Base-by-base conservation (phyloP, 1,139 yeast genomes). In the Blastobotrys ciferrii region DNA sequence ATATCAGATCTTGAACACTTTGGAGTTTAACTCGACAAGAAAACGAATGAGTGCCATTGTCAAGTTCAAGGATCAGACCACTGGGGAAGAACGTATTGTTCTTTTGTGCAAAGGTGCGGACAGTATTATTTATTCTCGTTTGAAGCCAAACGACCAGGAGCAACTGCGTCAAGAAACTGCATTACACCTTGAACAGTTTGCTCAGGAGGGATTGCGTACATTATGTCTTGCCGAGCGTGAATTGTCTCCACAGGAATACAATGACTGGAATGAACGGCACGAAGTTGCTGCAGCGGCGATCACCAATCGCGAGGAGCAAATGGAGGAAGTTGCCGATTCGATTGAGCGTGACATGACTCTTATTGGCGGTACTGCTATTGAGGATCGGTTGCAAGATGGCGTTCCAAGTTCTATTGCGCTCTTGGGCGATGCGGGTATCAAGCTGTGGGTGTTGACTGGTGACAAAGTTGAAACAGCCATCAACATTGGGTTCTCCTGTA, bases 391-490 rank as follows among this genome's bases (percentile, higher is more conserved):
- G 52, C 98, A 91, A 70, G 87, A 82, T 50, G 97, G 97, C 66
- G 97, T 91, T 19, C 96, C 97, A 1, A 96, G 87, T 58, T 78
- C 97, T 3, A 91, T 91, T 66, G 83, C 87, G 6, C 70, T 85
- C 38, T 75, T 91, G 49, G 86, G 84, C 6, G 77, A 81, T 56
- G 97, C 97, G 5, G 97, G 98, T 62, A 85, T 91, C 57, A 91
- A 91, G 67, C 73, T 91, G 47, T 91, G 98, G 98, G 97, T 91
- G 40, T 75, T 91, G 51, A 91, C 98, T 13, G 98, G 98, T 66
- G 98, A 91, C 68, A 85, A 89, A 69, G 89, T 91, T 45, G 98
- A 91, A 69, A 91, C 98, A 35, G 98, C 98, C 11, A 89, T 91
- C 61, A 91, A 91, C 63, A 91, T 91, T 73, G 98, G 97, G 5